Evolutionary conservation across 106 monocot genomes (phyloP).

Genomic region (Dendrobium huoshanense): DNA sequence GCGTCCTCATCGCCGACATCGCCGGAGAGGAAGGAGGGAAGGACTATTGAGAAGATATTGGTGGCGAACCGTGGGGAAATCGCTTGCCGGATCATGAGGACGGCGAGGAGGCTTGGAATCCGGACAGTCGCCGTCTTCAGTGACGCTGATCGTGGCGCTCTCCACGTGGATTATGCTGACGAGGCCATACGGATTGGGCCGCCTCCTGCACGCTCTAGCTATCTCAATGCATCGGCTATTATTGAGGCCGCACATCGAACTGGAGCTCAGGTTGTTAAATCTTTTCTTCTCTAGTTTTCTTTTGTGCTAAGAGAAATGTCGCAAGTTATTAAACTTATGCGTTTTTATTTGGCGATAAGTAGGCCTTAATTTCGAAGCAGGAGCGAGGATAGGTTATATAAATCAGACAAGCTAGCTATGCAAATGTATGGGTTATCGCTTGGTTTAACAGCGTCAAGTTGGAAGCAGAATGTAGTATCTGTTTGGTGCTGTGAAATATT

Average conservation of each 20-base stretch:
- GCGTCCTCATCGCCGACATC: conserved; percentile 16
- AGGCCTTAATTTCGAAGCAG: not conserved
- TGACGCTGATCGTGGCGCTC: conserved; percentile 66
- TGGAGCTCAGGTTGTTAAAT: conserved; percentile 65
- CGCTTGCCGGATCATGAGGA: conserved; percentile 81
- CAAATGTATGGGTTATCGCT: not conserved
- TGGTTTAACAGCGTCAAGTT: not conserved
- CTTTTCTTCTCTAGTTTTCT: not conserved
- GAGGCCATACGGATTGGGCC: conserved; percentile 88
- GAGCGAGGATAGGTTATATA: not conserved
- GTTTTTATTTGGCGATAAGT: not conserved
- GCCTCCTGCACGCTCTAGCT: conserved; percentile 74
- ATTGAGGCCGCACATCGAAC: conserved; percentile 74
- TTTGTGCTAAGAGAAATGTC: not conserved
- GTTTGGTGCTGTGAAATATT: not conserved
- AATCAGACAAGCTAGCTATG: not conserved
- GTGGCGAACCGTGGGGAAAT: conserved; percentile 98
- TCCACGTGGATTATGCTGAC: conserved; percentile 74
- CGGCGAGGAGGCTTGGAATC: conserved; percentile 71
- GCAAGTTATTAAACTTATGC: no score
- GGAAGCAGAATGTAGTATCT: not conserved
- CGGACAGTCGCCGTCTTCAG: conserved; percentile 95
- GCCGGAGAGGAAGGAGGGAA: conserved; percentile 6
- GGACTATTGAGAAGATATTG: conserved; percentile 81
- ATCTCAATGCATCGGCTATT: conserved; percentile 70